phyloP scores from a whole-genome alignment of 352 stramenopile species.

The Pythium utonaiense region DNA sequence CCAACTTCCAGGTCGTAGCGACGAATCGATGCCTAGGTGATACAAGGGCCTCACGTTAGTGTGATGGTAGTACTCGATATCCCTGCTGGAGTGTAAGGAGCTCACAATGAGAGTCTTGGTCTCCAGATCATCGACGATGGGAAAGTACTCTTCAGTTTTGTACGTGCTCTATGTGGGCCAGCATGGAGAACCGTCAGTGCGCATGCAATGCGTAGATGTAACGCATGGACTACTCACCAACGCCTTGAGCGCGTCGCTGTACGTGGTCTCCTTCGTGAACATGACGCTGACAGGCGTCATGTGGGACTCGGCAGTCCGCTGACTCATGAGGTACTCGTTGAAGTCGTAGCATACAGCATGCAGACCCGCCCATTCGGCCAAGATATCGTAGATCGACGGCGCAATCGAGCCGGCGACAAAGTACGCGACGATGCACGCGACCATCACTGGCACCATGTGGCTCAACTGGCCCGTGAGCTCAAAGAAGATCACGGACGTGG shows the following conservation, averaged over 20 bases:
- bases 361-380: slow-evolving; percentile 74
- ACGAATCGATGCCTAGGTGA: slow-evolving; percentile 50
- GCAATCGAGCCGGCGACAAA: slow-evolving; percentile 76
- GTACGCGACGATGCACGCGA: slow-evolving; percentile 77
- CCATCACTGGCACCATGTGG: slow-evolving; percentile 81
- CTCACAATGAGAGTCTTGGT: slow-evolving; percentile 48
- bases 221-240: slow-evolving; percentile 33
- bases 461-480: slow-evolving; percentile 78
- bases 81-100: background rate
- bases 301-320: slow-evolving; percentile 59
- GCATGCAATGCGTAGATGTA: background rate
- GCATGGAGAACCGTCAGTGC: background rate
- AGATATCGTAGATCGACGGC: slow-evolving; percentile 83
- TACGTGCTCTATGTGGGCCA: slow-evolving; percentile 48
- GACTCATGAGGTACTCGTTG: slow-evolving; percentile 70
- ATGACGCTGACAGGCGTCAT: slow-evolving; percentile 53
- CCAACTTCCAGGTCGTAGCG: slow-evolving; percentile 76
- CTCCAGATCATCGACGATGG: slow-evolving; percentile 62
- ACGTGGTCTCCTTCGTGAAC: slow-evolving; percentile 75
- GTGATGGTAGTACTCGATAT: background rate
- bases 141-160: slow-evolving; percentile 81
- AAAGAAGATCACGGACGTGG: slow-evolving; percentile 85
- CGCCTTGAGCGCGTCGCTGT: slow-evolving; percentile 59
- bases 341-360: slow-evolving; percentile 82
- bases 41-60: background rate